Conservation (phyloP, 2,329 filamentous ascomycete genomes). For the Trichoderma semiorbis region DNA sequence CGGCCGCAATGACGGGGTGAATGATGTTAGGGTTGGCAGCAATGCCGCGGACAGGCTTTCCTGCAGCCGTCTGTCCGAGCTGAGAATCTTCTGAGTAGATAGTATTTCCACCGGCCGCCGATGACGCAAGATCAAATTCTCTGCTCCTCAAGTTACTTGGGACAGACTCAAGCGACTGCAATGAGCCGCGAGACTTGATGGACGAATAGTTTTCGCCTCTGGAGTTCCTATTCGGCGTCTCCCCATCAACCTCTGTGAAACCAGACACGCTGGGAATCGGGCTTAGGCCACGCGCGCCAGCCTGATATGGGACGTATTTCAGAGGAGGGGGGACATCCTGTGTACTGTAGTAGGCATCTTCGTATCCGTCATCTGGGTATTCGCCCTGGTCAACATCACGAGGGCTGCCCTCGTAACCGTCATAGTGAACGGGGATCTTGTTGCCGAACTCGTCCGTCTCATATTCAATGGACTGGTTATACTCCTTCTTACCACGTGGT, state of each 20-base stretch:
- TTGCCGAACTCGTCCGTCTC: constrained; percentile 46
- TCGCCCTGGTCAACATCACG: constrained; percentile 31
- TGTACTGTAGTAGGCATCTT: constrained; percentile 51
- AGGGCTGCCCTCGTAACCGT: constrained; percentile 37
- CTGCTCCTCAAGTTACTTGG: constrained; percentile 44
- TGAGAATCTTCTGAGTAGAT: constrained; percentile 53
- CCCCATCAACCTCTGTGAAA: constrained; percentile 67
- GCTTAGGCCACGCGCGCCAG: constrained; percentile 70
- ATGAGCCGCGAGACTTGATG: constrained; percentile 48
- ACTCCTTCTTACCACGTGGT: constrained; percentile 46
- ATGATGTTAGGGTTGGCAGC: constrained; percentile 75
- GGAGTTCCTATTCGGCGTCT: constrained; percentile 49
- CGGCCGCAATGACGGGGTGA: constrained; percentile 67
- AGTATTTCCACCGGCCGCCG: constrained; percentile 52
- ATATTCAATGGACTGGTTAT: constrained; percentile 47
- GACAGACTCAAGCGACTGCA: constrained; percentile 33
- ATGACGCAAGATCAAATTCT: constrained; percentile 51
- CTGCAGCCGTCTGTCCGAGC: constrained; percentile 57
- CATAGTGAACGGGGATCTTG: constrained; percentile 43
- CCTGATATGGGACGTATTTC: constrained; percentile 65
- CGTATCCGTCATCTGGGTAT: constrained; percentile 41
- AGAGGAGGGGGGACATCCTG: constrained; percentile 63
- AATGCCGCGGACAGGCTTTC: constrained; percentile 67
- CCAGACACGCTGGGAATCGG: constrained; percentile 92
- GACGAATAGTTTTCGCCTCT: constrained; percentile 57